A percentile compares a stretch with the other conserved stretches of the same genome.
phyloP scores from a whole-genome alignment of 768 basidiomycete genomes.

The Epithele typhae region DNA sequence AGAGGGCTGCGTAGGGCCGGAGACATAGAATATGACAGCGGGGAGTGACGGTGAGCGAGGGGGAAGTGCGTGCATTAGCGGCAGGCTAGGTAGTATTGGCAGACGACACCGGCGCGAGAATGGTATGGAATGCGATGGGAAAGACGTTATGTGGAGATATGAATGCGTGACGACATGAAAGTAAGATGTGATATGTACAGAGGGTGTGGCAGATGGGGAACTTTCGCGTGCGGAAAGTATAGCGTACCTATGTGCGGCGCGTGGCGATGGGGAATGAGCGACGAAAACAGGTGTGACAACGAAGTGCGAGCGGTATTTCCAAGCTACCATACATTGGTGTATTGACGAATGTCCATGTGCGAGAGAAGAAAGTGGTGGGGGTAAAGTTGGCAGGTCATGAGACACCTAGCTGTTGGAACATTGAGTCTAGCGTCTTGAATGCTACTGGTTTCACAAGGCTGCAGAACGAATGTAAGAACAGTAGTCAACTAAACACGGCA shows the following conservation, averaged over 20 bases:
- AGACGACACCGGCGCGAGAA: no score
- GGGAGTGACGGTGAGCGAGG: no score
- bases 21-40: constrained; percentile 2
- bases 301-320: neutral
- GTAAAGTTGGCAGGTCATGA: constrained; percentile 25
- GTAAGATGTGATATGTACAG: no score
- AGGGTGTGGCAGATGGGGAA: no score
- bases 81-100: neutral
- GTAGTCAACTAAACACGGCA: neutral
- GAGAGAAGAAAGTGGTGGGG: no score
- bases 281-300: neutral
- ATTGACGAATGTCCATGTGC: no score
- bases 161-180: no score
- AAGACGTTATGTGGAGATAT: no score
- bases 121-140: no score
- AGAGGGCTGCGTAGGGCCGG: neutral
- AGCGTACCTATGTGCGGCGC: neutral
- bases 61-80: neutral
- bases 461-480: constrained; percentile 1
- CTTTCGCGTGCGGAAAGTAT: no score
- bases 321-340: constrained; percentile 5
- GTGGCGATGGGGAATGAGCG: neutral
- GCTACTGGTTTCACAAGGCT: constrained; percentile 95
- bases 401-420: constrained; percentile 70
- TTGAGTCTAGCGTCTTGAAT: constrained; percentile 85